Evolutionary conservation across 106 monocot genomes (phyloP), one percentile per base, ranked within the genome.

Genomic region (Acanthochlamys bracteata): DNA sequence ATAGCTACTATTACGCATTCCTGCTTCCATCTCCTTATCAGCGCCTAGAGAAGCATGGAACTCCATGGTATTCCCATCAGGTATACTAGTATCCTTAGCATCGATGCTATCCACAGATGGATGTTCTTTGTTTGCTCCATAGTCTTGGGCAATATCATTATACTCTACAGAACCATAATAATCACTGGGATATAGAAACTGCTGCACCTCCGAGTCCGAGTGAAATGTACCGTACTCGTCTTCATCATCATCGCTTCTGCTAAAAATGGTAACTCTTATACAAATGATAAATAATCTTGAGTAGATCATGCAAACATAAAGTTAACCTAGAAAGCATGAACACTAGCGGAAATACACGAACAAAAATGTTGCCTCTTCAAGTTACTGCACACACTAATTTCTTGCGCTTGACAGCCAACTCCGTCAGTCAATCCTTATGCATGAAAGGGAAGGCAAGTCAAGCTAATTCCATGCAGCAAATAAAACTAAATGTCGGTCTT

Each of bases 171-270:
- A 72, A 24, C 68, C 72, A 79, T 83, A 88, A 75, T 79, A 91
- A 33, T 77, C 78, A 73, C 63, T 71, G 56, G 76, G 76, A 41
- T 71, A 71, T 41, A 60, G 75, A 24, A 72, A 80, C 6, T 55
- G 64, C 60, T 73, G 75, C 42, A 49, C 24, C 69, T 84, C 79
- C 19, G 67, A 84, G 56, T 81, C 82, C 63, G 77, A 84, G 53
- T 26, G 77, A 56, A 64, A 81, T 42, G 52, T 68, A 65, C 69
- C 47, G 65, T 74, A 82, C 14, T 90, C 82, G 24, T 82, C 84
- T 57, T 85, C 89, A 9, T 89, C 86, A 63, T 86, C 83, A 68
- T 85, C 78, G 71, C 86, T 83, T 69, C 96, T 91, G 60, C 60
- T 70, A 76, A 23, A 68, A 80, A 72, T 33, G 33, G 67, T 0